These are phyloP conservation scores for Acanthamoeba lugdunensis DNA, from an alignment of 208 protist genomes.

Conservation along the genomic window DNA sequence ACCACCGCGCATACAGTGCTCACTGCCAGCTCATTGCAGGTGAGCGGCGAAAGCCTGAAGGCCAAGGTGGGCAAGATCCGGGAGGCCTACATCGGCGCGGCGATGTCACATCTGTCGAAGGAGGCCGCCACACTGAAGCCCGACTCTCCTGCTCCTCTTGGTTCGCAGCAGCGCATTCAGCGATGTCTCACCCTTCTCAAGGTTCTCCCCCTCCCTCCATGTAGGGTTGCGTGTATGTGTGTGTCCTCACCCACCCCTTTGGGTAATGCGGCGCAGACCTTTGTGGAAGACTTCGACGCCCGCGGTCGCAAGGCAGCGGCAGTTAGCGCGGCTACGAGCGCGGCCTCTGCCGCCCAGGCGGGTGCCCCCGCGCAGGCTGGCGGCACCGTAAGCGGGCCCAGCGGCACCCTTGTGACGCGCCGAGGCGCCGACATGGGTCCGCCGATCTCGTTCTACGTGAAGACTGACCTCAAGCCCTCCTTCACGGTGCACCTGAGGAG, in stretches of 20 bases:
- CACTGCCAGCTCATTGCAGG: background rate
- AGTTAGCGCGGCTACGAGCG: background rate
- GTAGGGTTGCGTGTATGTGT: background rate
- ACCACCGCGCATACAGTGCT: background rate
- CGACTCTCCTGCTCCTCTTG: background rate
- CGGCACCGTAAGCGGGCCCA: background rate
- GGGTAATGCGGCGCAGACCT: background rate
- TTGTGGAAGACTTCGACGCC: conserved; percentile 69
- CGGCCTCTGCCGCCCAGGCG: background rate
- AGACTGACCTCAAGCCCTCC: conserved; percentile 69
- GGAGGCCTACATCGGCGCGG: conserved; percentile 48
- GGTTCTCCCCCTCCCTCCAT: background rate
- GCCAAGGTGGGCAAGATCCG: conserved; percentile 67
- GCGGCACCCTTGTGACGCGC: background rate
- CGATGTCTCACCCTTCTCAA: conserved; percentile 64
- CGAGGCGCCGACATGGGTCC: conserved; percentile 25
- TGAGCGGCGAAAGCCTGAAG: conserved; percentile 61
- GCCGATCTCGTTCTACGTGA: conserved; percentile 7
- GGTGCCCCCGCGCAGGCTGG: background rate
- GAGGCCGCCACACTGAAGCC: conserved; percentile 2
- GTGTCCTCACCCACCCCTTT: background rate
- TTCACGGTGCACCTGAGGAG: conserved; percentile 43
- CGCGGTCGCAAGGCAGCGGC: conserved; percentile 24
- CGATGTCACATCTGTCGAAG: conserved; percentile 56
- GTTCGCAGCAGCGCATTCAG: conserved; percentile 54